A percentile compares a stretch with the other conserved stretches of the same genome.
phyloP scores from a whole-genome alignment of 257 asterid species.

The Thymus quinquecostatus region DNA sequence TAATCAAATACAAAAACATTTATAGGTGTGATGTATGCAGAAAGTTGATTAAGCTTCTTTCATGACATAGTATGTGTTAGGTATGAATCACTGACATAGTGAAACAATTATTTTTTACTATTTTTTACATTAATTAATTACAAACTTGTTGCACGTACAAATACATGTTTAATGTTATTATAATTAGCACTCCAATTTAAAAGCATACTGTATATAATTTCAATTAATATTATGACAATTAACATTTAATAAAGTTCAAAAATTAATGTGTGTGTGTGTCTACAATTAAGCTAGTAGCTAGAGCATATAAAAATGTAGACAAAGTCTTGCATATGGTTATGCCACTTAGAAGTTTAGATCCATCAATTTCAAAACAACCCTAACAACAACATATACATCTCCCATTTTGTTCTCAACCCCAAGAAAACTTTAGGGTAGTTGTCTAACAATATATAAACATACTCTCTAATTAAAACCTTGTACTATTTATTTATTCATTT shows the following conservation, averaged over 20 bases:
- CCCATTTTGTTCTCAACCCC: slow-evolving; percentile 12
- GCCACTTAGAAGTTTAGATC: slow-evolving; percentile 29
- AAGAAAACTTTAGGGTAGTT: slow-evolving; percentile 46
- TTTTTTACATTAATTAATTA: neutral
- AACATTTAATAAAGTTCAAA: neutral
- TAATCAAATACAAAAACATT: no score
- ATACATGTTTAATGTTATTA: no score
- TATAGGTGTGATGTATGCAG: no score
- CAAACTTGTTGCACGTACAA: neutral
- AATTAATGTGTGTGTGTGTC: neutral
- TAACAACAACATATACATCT: slow-evolving; percentile 33
- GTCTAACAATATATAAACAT: slow-evolving; percentile 36
- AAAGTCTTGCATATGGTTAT: slow-evolving; percentile 35
- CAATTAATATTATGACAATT: neutral
- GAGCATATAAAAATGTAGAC: neutral
- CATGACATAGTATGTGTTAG: no score
- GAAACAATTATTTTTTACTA: no score
- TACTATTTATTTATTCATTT: slow-evolving; percentile 2
- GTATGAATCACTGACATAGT: no score
- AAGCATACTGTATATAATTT: neutral
- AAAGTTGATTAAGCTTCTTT: no score
- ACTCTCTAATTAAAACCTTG: neutral
- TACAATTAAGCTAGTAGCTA: neutral
- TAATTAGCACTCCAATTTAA: no score
- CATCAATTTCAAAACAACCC: slow-evolving; percentile 54